Conservation (phyloP, 192 early-diverging fungal species). For the Diversispora epigaea region DNA sequence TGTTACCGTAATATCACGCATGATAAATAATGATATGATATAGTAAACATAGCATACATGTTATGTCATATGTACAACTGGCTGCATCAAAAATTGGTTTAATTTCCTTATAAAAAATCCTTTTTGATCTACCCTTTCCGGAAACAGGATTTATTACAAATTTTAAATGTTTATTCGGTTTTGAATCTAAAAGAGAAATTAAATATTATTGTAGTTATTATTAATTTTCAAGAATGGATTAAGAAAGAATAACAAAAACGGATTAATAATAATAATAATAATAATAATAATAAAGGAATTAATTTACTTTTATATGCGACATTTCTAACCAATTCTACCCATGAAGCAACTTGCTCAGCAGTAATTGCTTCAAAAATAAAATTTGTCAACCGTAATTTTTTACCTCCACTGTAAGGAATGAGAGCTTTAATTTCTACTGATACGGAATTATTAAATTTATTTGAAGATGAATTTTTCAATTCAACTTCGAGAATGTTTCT, state of each 20-base stretch:
- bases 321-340: background rate
- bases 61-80: conserved; percentile 36
- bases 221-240: no score
- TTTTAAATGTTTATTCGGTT: conserved; percentile 42
- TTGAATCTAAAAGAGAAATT: background rate
- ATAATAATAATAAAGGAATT: background rate
- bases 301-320: conserved; percentile 6
- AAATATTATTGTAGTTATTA: no score
- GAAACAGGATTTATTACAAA: conserved; percentile 76
- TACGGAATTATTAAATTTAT: no score
- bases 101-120: conserved; percentile 55
- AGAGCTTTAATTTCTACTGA: no score
- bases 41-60: background rate
- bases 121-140: conserved; percentile 62
- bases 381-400: background rate
- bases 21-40: background rate
- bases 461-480: no score
- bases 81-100: conserved; percentile 67
- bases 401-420: no score
- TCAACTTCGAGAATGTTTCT: no score
- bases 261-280: no score
- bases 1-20: background rate
- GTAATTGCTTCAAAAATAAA: background rate
- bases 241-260: no score
- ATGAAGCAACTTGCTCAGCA: background rate